A percentile compares a stretch with the other conserved stretches of the same genome.
Evolutionary conservation across 495 filamentous ascomycete species (phyloP).

Genomic region (Penicillium odoratum): DNA sequence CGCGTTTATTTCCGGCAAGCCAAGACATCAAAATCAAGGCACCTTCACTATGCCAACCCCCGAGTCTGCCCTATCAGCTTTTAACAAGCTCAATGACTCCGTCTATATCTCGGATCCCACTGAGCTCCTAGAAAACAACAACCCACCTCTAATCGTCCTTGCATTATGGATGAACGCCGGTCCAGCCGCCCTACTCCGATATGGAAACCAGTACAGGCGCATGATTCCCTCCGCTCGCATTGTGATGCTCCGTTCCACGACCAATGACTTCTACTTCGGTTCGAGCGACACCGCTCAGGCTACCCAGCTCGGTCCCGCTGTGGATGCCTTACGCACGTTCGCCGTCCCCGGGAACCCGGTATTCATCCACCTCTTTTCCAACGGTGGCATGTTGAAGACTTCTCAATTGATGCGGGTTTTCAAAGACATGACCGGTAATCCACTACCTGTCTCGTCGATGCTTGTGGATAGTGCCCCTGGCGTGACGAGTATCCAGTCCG

Average conservation of each 20-base stretch:
- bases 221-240: slow-evolving; percentile 41
- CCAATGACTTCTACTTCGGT: slow-evolving; percentile 38
- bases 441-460: slow-evolving; percentile 37
- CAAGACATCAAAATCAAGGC: not conserved
- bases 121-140: not conserved
- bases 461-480: slow-evolving; percentile 47
- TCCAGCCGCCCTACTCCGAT: slow-evolving; percentile 39
- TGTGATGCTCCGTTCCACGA: slow-evolving; percentile 38
- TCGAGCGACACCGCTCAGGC: slow-evolving; percentile 27
- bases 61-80: slow-evolving; percentile 13
- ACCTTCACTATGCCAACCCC: not conserved
- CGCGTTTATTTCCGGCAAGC: not conserved
- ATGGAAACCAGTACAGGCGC: slow-evolving; percentile 36
- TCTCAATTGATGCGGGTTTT: slow-evolving; percentile 37
- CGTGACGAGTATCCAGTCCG: slow-evolving; percentile 25
- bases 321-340: slow-evolving; percentile 33
- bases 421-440: slow-evolving; percentile 27
- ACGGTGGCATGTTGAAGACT: slow-evolving; percentile 38
- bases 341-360: slow-evolving; percentile 27
- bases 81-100: slow-evolving; percentile 33
- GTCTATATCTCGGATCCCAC: slow-evolving; percentile 36
- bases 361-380: slow-evolving; percentile 47
- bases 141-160: slow-evolving; percentile 32
- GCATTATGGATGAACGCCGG: slow-evolving; percentile 50
- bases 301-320: slow-evolving; percentile 37